Base-by-base conservation (phyloP, 1,284 basidiomycete genomes). In the Irpex lacteus region DNA sequence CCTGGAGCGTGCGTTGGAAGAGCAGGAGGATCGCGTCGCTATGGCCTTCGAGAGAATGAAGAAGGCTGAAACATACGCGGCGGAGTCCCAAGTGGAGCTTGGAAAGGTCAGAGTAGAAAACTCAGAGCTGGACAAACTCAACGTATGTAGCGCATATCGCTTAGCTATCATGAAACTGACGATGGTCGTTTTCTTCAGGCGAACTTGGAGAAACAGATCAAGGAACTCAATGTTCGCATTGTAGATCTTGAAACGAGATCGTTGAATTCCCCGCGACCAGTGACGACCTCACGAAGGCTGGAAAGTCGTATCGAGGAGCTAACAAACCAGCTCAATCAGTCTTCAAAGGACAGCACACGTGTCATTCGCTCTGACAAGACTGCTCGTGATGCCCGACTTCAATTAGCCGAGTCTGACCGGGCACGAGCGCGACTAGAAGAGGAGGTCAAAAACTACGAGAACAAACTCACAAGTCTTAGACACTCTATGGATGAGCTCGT, bases 191-290 rank as follows among this genome's bases (percentile, higher is more conserved):
- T 15, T 5, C n/a, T 34, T 44, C 67, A 95, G 92, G 91, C 90
- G 8, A 86, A 82, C 65, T 80, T 95, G 19, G 92, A 94, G 78
- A 93, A 92, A 71, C 89, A 93, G 74, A 82, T 91, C 70, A 94
- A 94, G 72, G 91, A 94, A 59, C 77, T 94, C 38, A 92, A 93
- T 64, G 82, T 92, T 44, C 88, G 87, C 37, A 86, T 94, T 64
- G 88, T 92, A 6, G 92, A 94, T 70, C 79, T 94, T 9, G 93
- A 94, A 73, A 92, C 91, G 0, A 89, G 83, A 70, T 88, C 91
- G 0, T 88, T 91, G 68, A 84, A 74, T 64, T 72, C 85, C 15
- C 86, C 90, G n/a, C 82, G 88, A 26, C 81, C 88, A 8, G 73
- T 83, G 0, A 75, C 77, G 1, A 81, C 85, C 0, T 77, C 75